These are phyloP conservation scores for Aegle marmelos DNA, from an alignment of 345 rosid genomes.

Conservation along the genomic window DNA sequence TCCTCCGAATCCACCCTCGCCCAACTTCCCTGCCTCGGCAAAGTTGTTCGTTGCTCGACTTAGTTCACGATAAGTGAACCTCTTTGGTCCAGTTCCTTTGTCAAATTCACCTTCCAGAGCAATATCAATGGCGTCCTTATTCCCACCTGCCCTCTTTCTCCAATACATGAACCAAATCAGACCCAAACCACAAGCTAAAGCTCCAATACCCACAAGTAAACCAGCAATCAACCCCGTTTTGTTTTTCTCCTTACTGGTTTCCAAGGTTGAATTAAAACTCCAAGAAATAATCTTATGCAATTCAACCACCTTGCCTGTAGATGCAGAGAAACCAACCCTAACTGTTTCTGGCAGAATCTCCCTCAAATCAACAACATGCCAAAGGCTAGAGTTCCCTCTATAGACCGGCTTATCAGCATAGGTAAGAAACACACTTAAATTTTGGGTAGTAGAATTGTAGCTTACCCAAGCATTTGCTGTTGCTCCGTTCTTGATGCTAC, in stretches of 20 bases:
- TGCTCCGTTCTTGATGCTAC: conserved; percentile 36
- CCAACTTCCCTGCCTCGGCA: conserved; percentile 40
- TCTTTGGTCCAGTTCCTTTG: conserved; percentile 48
- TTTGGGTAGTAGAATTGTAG: conserved; percentile 44
- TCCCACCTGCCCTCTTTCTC: conserved; percentile 22
- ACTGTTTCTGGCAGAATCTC: conserved; percentile 36
- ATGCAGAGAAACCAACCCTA: conserved; percentile 51
- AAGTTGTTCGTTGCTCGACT: conserved; percentile 37
- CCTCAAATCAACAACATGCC: conserved; percentile 33
- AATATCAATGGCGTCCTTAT: conserved; percentile 9
- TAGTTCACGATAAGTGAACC: conserved; percentile 39
- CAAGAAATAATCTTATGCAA: conserved; percentile 34
- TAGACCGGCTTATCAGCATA: conserved; percentile 35
- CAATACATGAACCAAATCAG: conserved; percentile 17
- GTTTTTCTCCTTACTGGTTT: neutral
- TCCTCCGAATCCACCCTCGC: conserved; percentile 59
- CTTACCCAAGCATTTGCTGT: conserved; percentile 47
- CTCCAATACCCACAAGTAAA: conserved; percentile 12
- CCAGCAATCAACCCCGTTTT: conserved; percentile 18
- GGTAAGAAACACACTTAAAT: conserved; percentile 46
- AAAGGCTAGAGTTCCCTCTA: conserved; percentile 34
- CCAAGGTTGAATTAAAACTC: conserved; percentile 42
- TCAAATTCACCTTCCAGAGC: conserved; percentile 42
- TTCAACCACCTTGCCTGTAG: conserved; percentile 41
- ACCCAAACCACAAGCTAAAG: conserved; percentile 19